Evolutionary conservation across 2,329 filamentous ascomycete species (phyloP), one percentile per base, ranked within the genome.

Genomic region (Aspergillus chevalieri): DNA sequence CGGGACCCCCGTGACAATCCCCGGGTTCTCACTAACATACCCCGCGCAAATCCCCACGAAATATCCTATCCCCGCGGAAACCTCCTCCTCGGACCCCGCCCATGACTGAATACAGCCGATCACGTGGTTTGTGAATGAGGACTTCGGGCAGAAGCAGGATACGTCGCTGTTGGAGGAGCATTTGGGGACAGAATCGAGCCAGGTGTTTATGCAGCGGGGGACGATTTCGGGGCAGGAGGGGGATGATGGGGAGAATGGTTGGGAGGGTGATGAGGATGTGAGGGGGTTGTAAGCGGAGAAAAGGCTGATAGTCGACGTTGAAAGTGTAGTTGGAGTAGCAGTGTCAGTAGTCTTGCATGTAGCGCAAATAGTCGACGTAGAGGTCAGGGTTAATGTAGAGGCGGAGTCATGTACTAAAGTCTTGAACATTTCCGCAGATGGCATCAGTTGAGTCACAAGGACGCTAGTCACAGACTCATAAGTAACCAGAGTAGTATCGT

Each of bases 151-250:
- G 85, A 88, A 95, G 82, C 92, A 97, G 57, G 74, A 72, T 52
- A 78, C 73, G 65, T 95, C 89, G 41, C 86, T 85, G 83, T 95
- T 95, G 74, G 88, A 84, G 61, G 79, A 78, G 82, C 92, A 97
- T 65, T 80, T 75, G 46, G 86, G 80, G 9, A 69, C 57, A 53
- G 78, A 73, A 67, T 82, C 80, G 63, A 95, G 73, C 88, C 89
- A 96, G 63, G 90, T 94, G 81, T 92, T 93, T 73, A 97, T 76
- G 78, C 92, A 97, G 65, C 83, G 83, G 55, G 92, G 91, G 45
- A 96, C 85, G 44, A 91, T 80, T 22, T 77, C 73, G 50, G 90
- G 89, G 73, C 83, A 75, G 26, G 62, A 60, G 22, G 66, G 65
- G 3, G 64, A 56, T 33, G 62, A 28, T 53, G 10, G 57, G 49